Conservation (phyloP, 148 eudicot species). For the Nyssa sinensis region DNA sequence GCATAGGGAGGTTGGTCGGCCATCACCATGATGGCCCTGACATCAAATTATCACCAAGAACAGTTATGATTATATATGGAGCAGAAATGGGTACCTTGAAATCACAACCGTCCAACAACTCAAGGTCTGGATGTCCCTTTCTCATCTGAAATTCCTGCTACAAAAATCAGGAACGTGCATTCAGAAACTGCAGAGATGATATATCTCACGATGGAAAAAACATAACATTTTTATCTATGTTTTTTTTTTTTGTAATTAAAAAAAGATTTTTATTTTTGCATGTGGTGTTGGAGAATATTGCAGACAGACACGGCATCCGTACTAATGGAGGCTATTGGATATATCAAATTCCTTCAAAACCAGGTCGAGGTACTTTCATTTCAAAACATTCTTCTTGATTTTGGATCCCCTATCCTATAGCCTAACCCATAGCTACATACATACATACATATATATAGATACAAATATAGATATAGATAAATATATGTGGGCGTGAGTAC, state of each 20-base stretch:
- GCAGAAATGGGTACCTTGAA: no score
- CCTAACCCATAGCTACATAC: no score
- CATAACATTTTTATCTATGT: no score
- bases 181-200: not conserved
- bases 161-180: not conserved
- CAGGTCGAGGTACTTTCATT: conserved; percentile 72
- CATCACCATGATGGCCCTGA: not conserved
- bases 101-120: not conserved
- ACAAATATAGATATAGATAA: not conserved
- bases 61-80: no score
- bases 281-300: conserved; percentile 32
- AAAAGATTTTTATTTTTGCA: conserved; percentile 11
- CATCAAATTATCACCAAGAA: not conserved
- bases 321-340: conserved; percentile 87
- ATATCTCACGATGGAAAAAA: not conserved
- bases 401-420: not conserved
- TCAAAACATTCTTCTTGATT: conserved; percentile 39
- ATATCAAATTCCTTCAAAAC: conserved; percentile 85
- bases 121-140: not conserved
- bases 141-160: not conserved
- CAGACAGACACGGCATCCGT: conserved; percentile 99
- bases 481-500: no score
- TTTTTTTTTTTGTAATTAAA: not conserved
- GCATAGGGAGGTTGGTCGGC: no score
- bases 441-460: not conserved